Conservation (phyloP, 805 yeast species). For the Candida railenensis region DNA sequence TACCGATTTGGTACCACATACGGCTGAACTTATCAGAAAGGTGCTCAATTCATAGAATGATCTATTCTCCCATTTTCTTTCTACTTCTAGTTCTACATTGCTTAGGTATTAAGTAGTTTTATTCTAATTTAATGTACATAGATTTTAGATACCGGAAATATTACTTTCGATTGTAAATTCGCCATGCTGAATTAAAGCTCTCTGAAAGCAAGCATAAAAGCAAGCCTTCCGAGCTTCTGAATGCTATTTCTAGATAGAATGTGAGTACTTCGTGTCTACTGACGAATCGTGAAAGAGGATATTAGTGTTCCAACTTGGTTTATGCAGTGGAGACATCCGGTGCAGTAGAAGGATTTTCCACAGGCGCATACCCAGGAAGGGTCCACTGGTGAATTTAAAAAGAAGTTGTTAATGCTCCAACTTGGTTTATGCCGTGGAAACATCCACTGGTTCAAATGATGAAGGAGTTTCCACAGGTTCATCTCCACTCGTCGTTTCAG, state of each 20-base stretch:
- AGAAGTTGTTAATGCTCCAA: background rate
- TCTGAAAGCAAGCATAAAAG: no score
- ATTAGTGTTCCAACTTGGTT: no score
- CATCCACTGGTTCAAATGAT: background rate
- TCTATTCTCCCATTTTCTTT: no score
- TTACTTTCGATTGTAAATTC: background rate
- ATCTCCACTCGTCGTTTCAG: no score
- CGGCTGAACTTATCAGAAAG: slow-evolving; percentile 11
- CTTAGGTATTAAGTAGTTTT: background rate
- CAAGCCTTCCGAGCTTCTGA: no score
- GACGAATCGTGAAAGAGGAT: no score
- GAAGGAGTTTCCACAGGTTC: background rate
- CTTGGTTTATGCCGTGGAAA: no score
- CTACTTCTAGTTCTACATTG: background rate
- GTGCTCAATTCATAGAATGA: no score
- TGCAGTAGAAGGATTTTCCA: background rate
- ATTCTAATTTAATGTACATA: background rate
- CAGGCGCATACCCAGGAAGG: no score
- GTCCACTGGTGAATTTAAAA: background rate
- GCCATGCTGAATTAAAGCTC: background rate
- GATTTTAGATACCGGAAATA: background rate
- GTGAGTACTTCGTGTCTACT: no score
- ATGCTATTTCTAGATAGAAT: no score
- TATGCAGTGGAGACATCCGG: background rate
- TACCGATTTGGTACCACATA: slow-evolving; percentile 25